These are phyloP conservation scores for Ophiostoma tasmaniense DNA, from an alignment of 2,329 filamentous ascomycete genomes.

Conservation along the genomic window DNA sequence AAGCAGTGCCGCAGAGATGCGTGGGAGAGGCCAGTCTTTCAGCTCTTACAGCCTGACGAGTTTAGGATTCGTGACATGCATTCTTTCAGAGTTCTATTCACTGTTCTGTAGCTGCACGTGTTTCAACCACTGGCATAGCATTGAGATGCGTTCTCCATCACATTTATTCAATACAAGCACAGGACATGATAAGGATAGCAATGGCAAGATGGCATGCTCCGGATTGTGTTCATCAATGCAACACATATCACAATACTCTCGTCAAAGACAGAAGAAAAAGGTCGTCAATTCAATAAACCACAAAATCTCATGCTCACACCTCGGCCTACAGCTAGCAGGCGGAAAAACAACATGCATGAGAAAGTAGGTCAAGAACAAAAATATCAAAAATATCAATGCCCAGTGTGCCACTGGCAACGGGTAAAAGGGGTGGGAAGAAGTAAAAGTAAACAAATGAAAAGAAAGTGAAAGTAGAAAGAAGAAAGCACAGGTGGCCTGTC, in stretches of 20 bases:
- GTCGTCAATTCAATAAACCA: conserved; percentile 3
- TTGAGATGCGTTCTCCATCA: background rate
- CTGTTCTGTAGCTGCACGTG: background rate
- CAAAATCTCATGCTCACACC: conserved; percentile 3
- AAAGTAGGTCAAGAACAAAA: conserved; percentile 1
- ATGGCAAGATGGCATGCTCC: background rate
- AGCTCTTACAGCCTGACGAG: too few relatives aligned
- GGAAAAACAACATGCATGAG: background rate
- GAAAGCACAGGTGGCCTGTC: background rate
- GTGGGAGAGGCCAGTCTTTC: background rate
- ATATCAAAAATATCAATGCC: background rate
- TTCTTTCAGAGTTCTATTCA: background rate
- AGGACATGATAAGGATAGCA: background rate
- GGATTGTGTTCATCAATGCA: background rate
- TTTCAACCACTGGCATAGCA: background rate
- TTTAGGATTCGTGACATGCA: background rate
- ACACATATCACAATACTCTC: background rate
- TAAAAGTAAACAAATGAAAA: conserved; percentile 1
- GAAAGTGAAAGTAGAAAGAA: background rate
- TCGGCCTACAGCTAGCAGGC: background rate
- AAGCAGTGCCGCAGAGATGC: background rate
- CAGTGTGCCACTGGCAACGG: background rate
- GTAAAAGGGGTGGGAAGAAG: conserved; percentile 6
- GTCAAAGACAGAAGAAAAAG: background rate
- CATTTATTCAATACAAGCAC: background rate